Base-by-base conservation (phyloP, 225 moss, liverwort and hornwort genomes). In the Bryum argenteum region DNA sequence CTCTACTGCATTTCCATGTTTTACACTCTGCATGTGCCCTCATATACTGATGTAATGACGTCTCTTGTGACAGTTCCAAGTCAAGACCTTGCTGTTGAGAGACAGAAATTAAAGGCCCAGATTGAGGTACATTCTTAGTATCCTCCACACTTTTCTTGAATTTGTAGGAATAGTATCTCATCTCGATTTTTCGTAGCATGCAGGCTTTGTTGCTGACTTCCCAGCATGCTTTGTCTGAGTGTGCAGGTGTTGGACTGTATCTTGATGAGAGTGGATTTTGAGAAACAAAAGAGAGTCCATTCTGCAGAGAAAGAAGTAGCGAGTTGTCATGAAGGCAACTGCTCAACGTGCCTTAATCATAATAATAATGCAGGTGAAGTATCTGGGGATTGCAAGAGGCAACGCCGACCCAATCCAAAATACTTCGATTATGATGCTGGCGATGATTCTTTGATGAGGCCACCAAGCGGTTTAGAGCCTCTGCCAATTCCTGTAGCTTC, bases 381-480 rank as follows among this genome's bases (percentile, higher is more conserved):
- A 59, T 75, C 17, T 73, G 48, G 76, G 50, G 74, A 80, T 28
- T 75, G 74, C 9, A 94, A 94, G 80, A 81, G 91, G 70, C 89
- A 88, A 21, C 84, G 91, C 37, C 82, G 89, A 45, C 91, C 91
- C 8, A 94, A 94, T 67, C 91, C 89, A 10, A 91, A 94, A 63
- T 91, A 94, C 48, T 86, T 88, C 61, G 82, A 91, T 82, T 69
- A 58, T 54, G 53, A 84, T 28, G 28, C 22, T 72, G 33, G 68
- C 0, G 38, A 20, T 50, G 42, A 78, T 64, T 62, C 14, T 21
- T 54, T 71, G 8, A 50, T 47, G 6, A 12, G 8, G 15, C 53
- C 65, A 45, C 66, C 13, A 21, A 59, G 24, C 8, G 10, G 20
- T 33, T 3, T 33, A 45, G 70, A 76, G 17, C 0, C 54, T 3